Conservation (phyloP, 1,284 basidiomycete genomes). For the Rhodotorula sp. region DNA sequence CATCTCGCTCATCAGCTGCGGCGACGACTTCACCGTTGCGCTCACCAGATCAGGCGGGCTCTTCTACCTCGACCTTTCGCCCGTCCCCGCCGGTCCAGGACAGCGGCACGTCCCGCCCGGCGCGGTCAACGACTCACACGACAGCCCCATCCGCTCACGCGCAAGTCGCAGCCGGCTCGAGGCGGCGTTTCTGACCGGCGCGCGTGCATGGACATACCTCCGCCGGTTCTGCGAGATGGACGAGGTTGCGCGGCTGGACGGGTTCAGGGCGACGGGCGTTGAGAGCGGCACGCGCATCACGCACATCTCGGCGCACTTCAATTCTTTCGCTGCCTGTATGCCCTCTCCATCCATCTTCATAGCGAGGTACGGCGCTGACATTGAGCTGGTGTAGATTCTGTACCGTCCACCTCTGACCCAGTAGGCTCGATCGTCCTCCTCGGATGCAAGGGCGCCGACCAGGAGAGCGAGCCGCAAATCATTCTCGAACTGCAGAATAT, state of each 20-base stretch:
- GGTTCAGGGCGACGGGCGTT: neutral
- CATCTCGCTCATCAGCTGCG: conserved; percentile 39
- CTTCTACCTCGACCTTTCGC: conserved; percentile 40
- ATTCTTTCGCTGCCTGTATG: conserved; percentile 41
- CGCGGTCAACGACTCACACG: conserved; percentile 22
- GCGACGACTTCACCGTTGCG: conserved; percentile 42
- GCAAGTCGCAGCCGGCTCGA: conserved; percentile 19
- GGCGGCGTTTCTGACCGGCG: conserved; percentile 21
- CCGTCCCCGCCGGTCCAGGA: conserved; percentile 14
- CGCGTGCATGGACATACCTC: conserved; percentile 36
- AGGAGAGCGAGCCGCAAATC: conserved; percentile 22
- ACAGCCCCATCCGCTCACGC: conserved; percentile 12
- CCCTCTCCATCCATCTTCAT: neutral
- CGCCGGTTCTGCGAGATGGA: conserved; percentile 34
- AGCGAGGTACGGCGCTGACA: neutral
- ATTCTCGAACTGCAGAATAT: conserved; percentile 41
- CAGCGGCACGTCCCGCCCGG: conserved; percentile 3
- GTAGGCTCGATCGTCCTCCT: conserved; percentile 38
- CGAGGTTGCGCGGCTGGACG: conserved; percentile 7
- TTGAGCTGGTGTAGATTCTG: conserved; percentile 16
- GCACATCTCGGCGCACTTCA: conserved; percentile 43
- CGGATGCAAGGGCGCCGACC: conserved; percentile 28
- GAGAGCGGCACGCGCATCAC: conserved; percentile 23
- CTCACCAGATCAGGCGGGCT: conserved; percentile 29
- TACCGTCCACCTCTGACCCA: conserved; percentile 11